These are phyloP conservation scores for Tremella fuciformis DNA, from an alignment of 768 basidiomycete species.

Conservation along the genomic window DNA sequence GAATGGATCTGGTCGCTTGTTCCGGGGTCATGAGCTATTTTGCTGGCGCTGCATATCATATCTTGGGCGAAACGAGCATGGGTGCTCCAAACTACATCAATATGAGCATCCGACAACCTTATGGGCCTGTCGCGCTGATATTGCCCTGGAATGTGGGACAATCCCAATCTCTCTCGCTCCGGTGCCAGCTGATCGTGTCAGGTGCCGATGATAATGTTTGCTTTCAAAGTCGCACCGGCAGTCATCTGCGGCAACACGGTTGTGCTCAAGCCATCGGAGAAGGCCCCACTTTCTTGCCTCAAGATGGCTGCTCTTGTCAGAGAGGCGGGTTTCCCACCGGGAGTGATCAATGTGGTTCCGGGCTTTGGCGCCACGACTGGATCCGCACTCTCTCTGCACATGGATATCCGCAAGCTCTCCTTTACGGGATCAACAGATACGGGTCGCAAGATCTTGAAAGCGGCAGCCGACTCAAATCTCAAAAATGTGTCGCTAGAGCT, in stretches of 20 bases:
- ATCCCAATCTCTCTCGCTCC: too few species aligned
- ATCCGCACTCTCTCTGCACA: slow-evolving; percentile 34
- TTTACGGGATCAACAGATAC: slow-evolving; percentile 54
- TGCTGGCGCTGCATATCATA: slow-evolving; percentile 86
- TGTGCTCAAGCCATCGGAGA: slow-evolving; percentile 90
- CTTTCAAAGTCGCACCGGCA: slow-evolving; percentile 89
- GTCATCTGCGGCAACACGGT: slow-evolving; percentile 87
- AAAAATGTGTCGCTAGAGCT: slow-evolving; percentile 84
- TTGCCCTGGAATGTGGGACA: slow-evolving; percentile 75
- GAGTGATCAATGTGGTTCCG: slow-evolving; percentile 43
- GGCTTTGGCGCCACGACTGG: slow-evolving; percentile 48
- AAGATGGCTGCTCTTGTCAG: slow-evolving; percentile 47
- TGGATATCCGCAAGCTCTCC: slow-evolving; percentile 49
- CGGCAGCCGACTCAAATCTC: slow-evolving; percentile 74
- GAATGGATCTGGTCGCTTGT: too few species aligned
- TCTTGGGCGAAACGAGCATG: too few species aligned
- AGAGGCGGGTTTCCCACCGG: slow-evolving; percentile 47
- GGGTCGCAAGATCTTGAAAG: slow-evolving; percentile 76
- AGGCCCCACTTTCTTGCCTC: slow-evolving; percentile 52
- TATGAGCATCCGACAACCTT: slow-evolving; percentile 69
- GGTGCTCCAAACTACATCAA: slow-evolving; percentile 62
- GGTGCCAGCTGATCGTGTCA: not conserved
- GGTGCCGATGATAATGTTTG: slow-evolving; percentile 44
- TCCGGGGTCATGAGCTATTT: slow-evolving; percentile 62
- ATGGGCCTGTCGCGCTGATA: slow-evolving; percentile 69